Evolutionary conservation across 768 basidiomycete species (phyloP), one percentile per base, ranked within the genome.

Genomic region (Tremella fuciformis): DNA sequence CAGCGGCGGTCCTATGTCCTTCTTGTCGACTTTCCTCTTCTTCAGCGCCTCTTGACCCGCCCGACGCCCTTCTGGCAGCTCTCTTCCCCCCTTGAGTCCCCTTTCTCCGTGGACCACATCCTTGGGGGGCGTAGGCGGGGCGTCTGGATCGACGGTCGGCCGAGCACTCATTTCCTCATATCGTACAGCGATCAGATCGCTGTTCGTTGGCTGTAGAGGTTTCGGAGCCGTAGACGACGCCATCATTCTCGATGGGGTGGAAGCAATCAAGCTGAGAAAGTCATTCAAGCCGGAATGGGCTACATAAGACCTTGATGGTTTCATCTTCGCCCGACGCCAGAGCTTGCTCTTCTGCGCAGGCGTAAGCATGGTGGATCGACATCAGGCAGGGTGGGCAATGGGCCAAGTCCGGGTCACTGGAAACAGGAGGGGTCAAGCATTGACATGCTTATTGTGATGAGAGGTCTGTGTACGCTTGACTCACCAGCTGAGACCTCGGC

Each of bases 1-100:
- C 25, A 53, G 66, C 4, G 76, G 76, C 46, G 58, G 58, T 11
- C 74, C 66, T 15, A 77, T 75, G 39, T 56, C 59, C 56, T 64
- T 29, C 57, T 77, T 75, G 55, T 77, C 71, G 4, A 76, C 65
- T 47, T 65, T 71, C 38, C 70, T 53, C 22, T 63, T 61, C 51
- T 42, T 58, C 61, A 70, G 46, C 50, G 58, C 59, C 2, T 22
- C 47, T 19, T 63, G 37, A 21, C 44, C 41, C n/a, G 38, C 39
- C 46, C 16, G 40, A 6, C 29, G 7, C 1, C 13, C 40, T 19
- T 25, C 29, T 6, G 4, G 29, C 29, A 6, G 29, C 29, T 34
- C 29, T n/a, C n/a, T n/a, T n/a, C n/a, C n/a, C n/a, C n/a, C n/a
- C n/a, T n/a, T n/a, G n/a, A n/a, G n/a, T n/a, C n/a, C n/a, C n/a